Conservation (phyloP, 1,139 yeast species). For the Lodderomyces pseudojiufengensis region DNA sequence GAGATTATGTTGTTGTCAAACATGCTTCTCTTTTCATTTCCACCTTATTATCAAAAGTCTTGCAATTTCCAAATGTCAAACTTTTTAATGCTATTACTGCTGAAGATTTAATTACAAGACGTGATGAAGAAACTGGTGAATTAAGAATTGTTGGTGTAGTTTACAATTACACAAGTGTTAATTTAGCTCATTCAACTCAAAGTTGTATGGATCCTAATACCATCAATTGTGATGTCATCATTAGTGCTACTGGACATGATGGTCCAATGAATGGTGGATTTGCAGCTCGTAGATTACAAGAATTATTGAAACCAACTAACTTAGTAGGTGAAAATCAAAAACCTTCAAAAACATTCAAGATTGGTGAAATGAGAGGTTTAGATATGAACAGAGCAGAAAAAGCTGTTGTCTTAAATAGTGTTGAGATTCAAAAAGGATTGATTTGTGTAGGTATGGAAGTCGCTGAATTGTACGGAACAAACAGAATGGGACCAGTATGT, state of each 20-base stretch:
- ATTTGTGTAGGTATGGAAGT: slow-evolving; percentile 81
- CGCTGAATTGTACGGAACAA: slow-evolving; percentile 71
- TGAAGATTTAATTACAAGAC: slow-evolving; percentile 74
- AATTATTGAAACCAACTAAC: slow-evolving; percentile 28
- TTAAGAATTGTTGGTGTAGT: slow-evolving; percentile 75
- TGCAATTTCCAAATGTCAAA: slow-evolving; percentile 70
- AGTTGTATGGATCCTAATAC: slow-evolving; percentile 86
- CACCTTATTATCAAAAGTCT: slow-evolving; percentile 65
- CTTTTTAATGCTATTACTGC: slow-evolving; percentile 80
- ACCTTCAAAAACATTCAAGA: slow-evolving; percentile 24
- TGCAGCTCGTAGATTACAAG: slow-evolving; percentile 50
- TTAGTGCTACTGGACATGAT: slow-evolving; percentile 78
- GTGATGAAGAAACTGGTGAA: slow-evolving; percentile 51
- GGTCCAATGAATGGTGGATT: slow-evolving; percentile 80
- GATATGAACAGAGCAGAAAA: slow-evolving; percentile 81
- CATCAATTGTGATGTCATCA: slow-evolving; percentile 65
- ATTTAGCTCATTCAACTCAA: slow-evolving; percentile 73
- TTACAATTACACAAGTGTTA: slow-evolving; percentile 77
- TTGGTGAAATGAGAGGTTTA: slow-evolving; percentile 74
- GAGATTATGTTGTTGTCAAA: slow-evolving; percentile 75
- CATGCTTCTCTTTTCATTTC: slow-evolving; percentile 80
- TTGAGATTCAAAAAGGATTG: no score
- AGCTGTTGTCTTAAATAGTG: slow-evolving; percentile 69
- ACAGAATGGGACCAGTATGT: slow-evolving; percentile 69
- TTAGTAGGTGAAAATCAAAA: slow-evolving; percentile 4